These are phyloP conservation scores for Actinomucor elegans DNA, from an alignment of 371 early-diverging fungal species.

Conservation along the genomic window DNA sequence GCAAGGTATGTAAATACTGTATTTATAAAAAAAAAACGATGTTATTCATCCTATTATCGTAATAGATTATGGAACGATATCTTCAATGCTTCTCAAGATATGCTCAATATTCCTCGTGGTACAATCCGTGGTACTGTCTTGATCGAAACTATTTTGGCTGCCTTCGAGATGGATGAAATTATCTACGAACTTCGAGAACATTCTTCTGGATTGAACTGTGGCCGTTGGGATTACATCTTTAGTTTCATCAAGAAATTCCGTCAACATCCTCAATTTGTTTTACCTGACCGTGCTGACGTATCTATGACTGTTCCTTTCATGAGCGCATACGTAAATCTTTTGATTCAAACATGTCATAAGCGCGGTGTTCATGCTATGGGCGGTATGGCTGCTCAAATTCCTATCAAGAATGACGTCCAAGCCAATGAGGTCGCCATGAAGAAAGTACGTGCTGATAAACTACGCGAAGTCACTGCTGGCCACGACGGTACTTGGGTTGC, in stretches of 20 bases:
- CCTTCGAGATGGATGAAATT: conserved; percentile 98
- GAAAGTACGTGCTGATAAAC: conserved; percentile 92
- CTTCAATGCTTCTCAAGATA: conserved; percentile 93
- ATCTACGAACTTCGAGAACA: conserved; percentile 96
- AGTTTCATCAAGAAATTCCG: conserved; percentile 95
- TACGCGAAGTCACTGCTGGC: conserved; percentile 91
- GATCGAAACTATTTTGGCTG: conserved; percentile 95
- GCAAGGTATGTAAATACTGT: conserved; percentile 52
- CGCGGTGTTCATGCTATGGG: conserved; percentile 98
- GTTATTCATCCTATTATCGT: no score
- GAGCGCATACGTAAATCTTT: conserved; percentile 87
- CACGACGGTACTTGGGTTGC: conserved; percentile 98
- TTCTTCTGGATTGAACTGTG: conserved; percentile 96
- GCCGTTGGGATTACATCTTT: conserved; percentile 98
- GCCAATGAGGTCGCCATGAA: conserved; percentile 90
- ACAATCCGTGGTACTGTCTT: conserved; percentile 95
- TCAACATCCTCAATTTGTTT: conserved; percentile 76
- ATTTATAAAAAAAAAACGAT: neutral
- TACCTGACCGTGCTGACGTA: conserved; percentile 89
- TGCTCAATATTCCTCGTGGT: conserved; percentile 85
- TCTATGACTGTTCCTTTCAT: conserved; percentile 95
- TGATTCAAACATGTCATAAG: conserved; percentile 96
- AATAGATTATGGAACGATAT: conserved; percentile 91
- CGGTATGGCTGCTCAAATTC: conserved; percentile 98
- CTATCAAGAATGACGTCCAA: conserved; percentile 86